Percentiles rank a stretch among this genome's conserved stretches.
phyloP scores from a whole-genome alignment of 106 monocot species.

The Cymbidium sinense region DNA sequence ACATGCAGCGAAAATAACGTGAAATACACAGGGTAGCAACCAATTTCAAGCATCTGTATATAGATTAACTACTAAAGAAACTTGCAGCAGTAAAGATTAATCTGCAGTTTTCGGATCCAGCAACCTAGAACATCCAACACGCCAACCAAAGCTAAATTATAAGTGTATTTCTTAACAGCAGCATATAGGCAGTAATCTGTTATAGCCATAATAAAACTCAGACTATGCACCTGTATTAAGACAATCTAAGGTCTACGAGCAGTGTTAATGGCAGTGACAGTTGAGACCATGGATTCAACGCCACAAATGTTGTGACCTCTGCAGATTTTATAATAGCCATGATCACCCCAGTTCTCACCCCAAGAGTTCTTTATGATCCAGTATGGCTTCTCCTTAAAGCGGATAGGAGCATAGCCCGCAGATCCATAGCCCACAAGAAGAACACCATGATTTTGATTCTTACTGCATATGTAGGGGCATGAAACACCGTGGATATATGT shows the following conservation, averaged over 20 bases:
- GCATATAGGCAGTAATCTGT: background rate
- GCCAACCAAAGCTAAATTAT: too few species aligned
- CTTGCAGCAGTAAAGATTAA: too few species aligned
- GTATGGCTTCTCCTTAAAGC: constrained; percentile 79
- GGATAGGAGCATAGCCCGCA: constrained; percentile 70
- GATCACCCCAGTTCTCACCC: constrained; percentile 92
- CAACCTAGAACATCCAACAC: too few species aligned
- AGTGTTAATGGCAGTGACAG: constrained; percentile 36
- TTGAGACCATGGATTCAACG: constrained; percentile 91
- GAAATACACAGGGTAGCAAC: too few species aligned
- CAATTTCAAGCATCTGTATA: too few species aligned
- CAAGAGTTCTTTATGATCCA: constrained; percentile 99
- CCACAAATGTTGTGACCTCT: constrained; percentile 82
- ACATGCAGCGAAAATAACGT: too few species aligned
- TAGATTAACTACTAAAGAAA: too few species aligned
- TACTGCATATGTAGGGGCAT: constrained; percentile 82
- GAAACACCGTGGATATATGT: constrained; percentile 87
- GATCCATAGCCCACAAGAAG: constrained; percentile 88
- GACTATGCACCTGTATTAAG: too few species aligned
- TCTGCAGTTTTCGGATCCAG: too few species aligned
- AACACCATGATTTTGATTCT: constrained; percentile 73
- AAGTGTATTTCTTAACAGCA: background rate
- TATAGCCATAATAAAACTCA: background rate
- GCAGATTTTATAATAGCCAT: constrained; percentile 90
- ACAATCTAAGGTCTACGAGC: background rate